phyloP scores from a whole-genome alignment of 768 basidiomycete species.

The Coprinopsis strossmayeri region DNA sequence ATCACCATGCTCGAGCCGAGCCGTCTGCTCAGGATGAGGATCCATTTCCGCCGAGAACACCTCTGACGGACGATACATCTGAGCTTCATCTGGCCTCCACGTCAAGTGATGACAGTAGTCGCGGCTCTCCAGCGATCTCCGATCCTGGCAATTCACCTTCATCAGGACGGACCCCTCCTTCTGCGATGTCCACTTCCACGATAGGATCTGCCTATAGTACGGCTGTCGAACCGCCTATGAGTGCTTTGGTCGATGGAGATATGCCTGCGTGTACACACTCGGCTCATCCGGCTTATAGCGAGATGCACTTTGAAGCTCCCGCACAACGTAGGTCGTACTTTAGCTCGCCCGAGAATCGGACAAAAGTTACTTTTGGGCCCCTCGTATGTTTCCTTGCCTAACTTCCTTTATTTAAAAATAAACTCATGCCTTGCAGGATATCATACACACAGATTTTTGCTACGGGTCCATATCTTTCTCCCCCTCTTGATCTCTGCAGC shows the following conservation, averaged over 20 bases:
- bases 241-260: too few relatives aligned
- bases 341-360: constrained; percentile 44
- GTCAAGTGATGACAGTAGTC: too few relatives aligned
- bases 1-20: constrained; percentile 30
- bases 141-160: background rate
- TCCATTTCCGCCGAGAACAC: background rate
- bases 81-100: background rate
- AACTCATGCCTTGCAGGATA: constrained; percentile 35
- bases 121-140: background rate
- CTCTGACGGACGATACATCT: background rate
- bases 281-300: too few relatives aligned
- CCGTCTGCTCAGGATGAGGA: constrained; percentile 10
- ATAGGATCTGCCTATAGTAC: too few relatives aligned
- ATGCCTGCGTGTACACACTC: too few relatives aligned
- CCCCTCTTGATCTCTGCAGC: constrained; percentile 55
- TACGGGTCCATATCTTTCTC: constrained; percentile 78
- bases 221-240: too few relatives aligned
- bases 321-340: constrained; percentile 65
- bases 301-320: constrained; percentile 26
- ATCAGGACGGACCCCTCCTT: background rate
- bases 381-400: constrained; percentile 35
- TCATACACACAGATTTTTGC: constrained; percentile 79
- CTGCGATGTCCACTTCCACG: too few relatives aligned
- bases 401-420: background rate
- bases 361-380: constrained; percentile 55